Percentiles rank a stretch among this genome's conserved stretches.
Conservation (phyloP, 306 rosid genomes). For the Sindora glabra region DNA sequence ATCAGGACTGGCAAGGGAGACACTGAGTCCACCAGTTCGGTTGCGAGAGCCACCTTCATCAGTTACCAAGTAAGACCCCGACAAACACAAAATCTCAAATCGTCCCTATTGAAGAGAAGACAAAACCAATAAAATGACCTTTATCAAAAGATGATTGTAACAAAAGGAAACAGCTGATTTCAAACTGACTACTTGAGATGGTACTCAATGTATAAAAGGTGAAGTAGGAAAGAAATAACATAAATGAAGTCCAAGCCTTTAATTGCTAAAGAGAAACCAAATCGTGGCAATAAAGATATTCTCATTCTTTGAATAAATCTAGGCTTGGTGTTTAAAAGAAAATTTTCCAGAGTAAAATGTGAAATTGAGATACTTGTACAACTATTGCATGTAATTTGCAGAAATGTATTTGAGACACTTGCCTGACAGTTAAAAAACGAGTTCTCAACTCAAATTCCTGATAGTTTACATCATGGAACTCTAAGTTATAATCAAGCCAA, state of each 20-base stretch:
- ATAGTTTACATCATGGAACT: not conserved
- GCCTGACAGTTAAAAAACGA: not conserved
- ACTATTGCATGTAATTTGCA: not conserved
- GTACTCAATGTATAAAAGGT: not conserved
- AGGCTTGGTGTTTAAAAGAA: not conserved
- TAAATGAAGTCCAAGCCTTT: not conserved
- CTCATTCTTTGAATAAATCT: too few species aligned
- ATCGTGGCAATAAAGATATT: too few species aligned
- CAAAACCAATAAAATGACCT: constrained; percentile 1
- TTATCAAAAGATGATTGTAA: not conserved
- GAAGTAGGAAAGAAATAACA: too few species aligned
- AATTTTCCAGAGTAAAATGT: not conserved
- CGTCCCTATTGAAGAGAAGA: constrained; percentile 61
- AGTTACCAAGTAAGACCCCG: constrained; percentile 71
- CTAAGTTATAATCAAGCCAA: too few species aligned
- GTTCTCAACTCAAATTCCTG: not conserved
- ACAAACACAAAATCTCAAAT: constrained; percentile 77
- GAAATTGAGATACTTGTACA: not conserved
- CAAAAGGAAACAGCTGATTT: not conserved
- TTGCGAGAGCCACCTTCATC: constrained; percentile 53
- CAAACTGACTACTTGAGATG: not conserved
- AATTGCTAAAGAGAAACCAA: not conserved
- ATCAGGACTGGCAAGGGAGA: constrained; percentile 88
- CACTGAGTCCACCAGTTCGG: constrained; percentile 65
- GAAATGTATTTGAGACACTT: not conserved